Evolutionary conservation across 768 basidiomycete genomes (phyloP), one percentile per base, ranked within the genome.

Genomic region (Tephrocybe sp.): DNA sequence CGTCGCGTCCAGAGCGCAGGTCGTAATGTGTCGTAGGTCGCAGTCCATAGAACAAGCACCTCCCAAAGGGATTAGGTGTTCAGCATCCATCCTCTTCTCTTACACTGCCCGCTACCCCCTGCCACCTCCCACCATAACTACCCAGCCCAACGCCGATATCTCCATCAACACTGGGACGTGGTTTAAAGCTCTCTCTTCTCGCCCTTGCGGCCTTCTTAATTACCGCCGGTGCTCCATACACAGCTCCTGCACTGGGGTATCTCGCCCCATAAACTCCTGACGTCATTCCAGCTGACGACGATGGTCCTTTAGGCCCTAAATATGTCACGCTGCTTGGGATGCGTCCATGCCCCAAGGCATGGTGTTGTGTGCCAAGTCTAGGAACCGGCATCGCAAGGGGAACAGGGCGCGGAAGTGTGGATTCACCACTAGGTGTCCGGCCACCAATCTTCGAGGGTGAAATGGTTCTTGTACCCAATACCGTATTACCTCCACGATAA

Each of bases 101-200:
- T 16, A 80, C 73, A 49, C 62, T 64, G 3, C 58, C 68, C 13
- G 69, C 67, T 60, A 64, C 67, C 48, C 69, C 71, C 18, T 54
- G 64, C 47, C 66, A 56, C 58, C 65, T 65, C 43, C 65, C 63
- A 25, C 54, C 54, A 25, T 60, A 59, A 39, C 62, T 63, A 25
- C 59, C 59, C 24, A 54, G 28, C 26, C 62, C 66, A 28, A 61
- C 56, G 52, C 64, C 60, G 31, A 61, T 51, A 47, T 72, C 71
- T 41, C 62, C 72, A 55, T 91, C 89, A 16, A 83, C 66, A 58
- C 89, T 92, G 35, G 88, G 80, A 28, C 91, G 74, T 9, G 91
- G 91, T 62, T 82, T 88, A 66, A 92, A 93, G 65, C 89, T 92
- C 70, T 92, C 89, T 54, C 86, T 75, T 51, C 76, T 68, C 32